phyloP scores from a whole-genome alignment of 768 basidiomycete genomes.

The Cubamyces sp. region DNA sequence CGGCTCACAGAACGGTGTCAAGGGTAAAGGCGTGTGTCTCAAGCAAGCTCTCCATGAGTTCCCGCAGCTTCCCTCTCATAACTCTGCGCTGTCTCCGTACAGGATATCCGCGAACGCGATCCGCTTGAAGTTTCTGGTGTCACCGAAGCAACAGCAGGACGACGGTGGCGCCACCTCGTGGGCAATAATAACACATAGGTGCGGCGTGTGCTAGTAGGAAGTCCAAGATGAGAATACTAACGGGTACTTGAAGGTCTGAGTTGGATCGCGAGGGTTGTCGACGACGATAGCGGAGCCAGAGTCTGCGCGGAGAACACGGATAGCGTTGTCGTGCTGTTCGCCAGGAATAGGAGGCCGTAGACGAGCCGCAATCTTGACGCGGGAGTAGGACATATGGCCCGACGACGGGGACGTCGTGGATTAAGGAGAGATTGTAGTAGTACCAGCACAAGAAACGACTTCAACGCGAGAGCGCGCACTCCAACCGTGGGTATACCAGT shows the following conservation, averaged over 20 bases:
- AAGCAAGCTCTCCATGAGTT: too few species aligned
- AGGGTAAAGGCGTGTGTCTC: too few species aligned
- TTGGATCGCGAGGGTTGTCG: constrained; percentile 68
- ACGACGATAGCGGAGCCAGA: constrained; percentile 58
- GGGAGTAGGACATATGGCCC: constrained; percentile 33
- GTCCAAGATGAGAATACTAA: constrained; percentile 37
- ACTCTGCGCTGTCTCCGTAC: too few species aligned
- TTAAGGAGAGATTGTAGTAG: background rate
- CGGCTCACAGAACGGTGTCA: background rate
- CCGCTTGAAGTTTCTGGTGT: too few species aligned
- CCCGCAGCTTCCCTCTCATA: too few species aligned
- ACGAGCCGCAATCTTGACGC: constrained; percentile 73
- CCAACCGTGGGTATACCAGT: background rate
- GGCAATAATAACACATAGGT: too few species aligned
- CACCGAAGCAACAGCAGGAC: too few species aligned
- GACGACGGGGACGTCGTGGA: background rate
- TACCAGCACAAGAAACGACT: too few species aligned
- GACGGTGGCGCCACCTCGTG: too few species aligned
- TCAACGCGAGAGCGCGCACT: background rate
- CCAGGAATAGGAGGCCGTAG: constrained; percentile 65
- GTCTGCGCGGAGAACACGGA: constrained; percentile 52
- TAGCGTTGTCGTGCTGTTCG: constrained; percentile 64
- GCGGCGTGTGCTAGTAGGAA: too few species aligned
- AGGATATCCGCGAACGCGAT: too few species aligned
- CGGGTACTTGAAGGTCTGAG: constrained; percentile 81